Evolutionary conservation across 2,329 filamentous ascomycete species (phyloP).

Genomic region (Thelonectria olida): DNA sequence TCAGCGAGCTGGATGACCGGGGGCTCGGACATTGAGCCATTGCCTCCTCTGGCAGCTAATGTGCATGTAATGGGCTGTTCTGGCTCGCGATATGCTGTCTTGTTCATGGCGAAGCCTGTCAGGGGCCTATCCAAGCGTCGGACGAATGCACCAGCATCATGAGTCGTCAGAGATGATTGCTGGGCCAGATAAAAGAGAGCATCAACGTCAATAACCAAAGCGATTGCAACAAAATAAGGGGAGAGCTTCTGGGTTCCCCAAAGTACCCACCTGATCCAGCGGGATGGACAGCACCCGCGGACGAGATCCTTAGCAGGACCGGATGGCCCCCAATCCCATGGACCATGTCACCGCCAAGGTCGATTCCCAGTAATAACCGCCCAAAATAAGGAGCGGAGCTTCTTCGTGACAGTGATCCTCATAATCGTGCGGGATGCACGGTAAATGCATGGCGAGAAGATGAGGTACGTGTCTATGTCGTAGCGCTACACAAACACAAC

Average conservation of each 20-base stretch:
- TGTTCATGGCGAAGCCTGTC: neutral
- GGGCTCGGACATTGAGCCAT: conserved; percentile 8
- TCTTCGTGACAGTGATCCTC: conserved; percentile 1
- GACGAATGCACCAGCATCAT: conserved; percentile 15
- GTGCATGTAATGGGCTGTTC: conserved; percentile 3
- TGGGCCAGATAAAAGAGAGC: neutral
- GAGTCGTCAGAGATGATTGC: conserved; percentile 16
- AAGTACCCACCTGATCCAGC: conserved; percentile 9
- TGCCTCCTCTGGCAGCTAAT: conserved; percentile 1
- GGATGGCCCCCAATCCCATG: conserved; percentile 10
- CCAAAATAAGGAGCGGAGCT: neutral
- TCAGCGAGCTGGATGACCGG: conserved; percentile 8
- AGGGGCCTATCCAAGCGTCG: conserved; percentile 16
- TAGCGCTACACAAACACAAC: conserved; percentile 19
- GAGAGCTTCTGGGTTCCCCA: neutral
- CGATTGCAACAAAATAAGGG: neutral
- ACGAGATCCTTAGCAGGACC: conserved; percentile 4
- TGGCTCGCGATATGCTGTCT: conserved; percentile 1
- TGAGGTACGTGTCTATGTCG: neutral
- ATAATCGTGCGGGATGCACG: no score
- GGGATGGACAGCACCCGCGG: conserved; percentile 1
- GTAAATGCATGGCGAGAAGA: conserved; percentile 23
- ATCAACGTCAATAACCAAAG: neutral
- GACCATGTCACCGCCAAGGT: conserved; percentile 4
- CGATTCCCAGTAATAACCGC: neutral